These are phyloP conservation scores for Termitomyces sp. DNA, from an alignment of 768 basidiomycete genomes.

Conservation along the genomic window DNA sequence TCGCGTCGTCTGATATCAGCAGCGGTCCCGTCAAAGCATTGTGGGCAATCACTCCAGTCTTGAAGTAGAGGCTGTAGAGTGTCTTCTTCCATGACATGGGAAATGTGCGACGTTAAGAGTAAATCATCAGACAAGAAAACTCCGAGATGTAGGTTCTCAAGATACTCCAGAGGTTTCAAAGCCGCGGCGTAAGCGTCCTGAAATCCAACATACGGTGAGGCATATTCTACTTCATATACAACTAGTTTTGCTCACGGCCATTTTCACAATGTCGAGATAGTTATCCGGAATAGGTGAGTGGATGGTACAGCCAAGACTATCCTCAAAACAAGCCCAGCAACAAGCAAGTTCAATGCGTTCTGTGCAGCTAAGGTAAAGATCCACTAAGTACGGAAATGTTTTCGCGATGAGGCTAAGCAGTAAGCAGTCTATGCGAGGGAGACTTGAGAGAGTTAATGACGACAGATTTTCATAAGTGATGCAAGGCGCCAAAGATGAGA, in stretches of 20 bases:
- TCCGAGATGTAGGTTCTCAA: constrained; percentile 52
- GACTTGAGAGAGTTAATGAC: constrained; percentile 40
- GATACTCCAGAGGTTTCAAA: constrained; percentile 38
- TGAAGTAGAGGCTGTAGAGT: constrained; percentile 17
- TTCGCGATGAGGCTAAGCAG: constrained; percentile 42
- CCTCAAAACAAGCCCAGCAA: constrained; percentile 63
- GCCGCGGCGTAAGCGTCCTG: constrained; percentile 38
- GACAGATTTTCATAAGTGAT: constrained; percentile 32
- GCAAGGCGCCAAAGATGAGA: constrained; percentile 21
- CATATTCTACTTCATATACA: neutral
- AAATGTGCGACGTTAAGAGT: constrained; percentile 41
- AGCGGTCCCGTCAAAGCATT: constrained; percentile 22
- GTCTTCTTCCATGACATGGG: constrained; percentile 30
- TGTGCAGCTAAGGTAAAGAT: constrained; percentile 52
- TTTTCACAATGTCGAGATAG: constrained; percentile 31
- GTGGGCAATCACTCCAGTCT: constrained; percentile 29
- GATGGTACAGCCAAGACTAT: constrained; percentile 42
- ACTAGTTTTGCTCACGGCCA: constrained; percentile 44
- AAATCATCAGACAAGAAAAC: constrained; percentile 55
- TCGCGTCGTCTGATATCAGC: constrained; percentile 35
- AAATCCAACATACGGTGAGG: neutral
- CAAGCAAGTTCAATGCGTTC: constrained; percentile 52
- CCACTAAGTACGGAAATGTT: constrained; percentile 37
- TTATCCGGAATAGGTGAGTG: constrained; percentile 62
- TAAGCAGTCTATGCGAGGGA: constrained; percentile 52